phyloP scores from a whole-genome alignment of 2,329 filamentous ascomycete species.

The Colletotrichum tofieldiae region DNA sequence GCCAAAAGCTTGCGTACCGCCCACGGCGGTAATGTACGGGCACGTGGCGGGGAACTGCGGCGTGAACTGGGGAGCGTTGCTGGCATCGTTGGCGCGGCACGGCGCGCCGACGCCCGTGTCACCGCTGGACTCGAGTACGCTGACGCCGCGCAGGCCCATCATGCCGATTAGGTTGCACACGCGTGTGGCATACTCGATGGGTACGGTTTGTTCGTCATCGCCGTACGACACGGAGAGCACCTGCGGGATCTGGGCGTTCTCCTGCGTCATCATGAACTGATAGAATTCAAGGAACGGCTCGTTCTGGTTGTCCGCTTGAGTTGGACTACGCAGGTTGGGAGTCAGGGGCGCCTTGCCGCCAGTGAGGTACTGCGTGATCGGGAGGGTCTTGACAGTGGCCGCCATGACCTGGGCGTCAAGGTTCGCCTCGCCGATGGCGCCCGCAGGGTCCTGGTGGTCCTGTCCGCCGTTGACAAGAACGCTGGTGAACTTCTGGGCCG shows the following conservation, averaged over 20 bases:
- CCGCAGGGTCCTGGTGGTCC: constrained; percentile 55
- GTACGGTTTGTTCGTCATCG: constrained; percentile 77
- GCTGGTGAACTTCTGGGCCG: constrained; percentile 61
- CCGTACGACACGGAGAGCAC: constrained; percentile 77
- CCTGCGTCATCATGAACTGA: constrained; percentile 68
- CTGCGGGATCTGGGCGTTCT: constrained; percentile 68
- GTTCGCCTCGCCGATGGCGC: constrained; percentile 67
- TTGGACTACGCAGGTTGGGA: constrained; percentile 46
- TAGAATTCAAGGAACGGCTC: constrained; percentile 80
- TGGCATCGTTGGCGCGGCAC: constrained; percentile 69
- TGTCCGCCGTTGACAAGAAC: constrained; percentile 57
- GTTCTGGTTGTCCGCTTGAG: constrained; percentile 65
- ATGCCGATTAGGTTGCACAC: constrained; percentile 75
- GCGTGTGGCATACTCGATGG: constrained; percentile 68
- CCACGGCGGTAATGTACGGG: constrained; percentile 72
- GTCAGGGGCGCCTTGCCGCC: constrained; percentile 51
- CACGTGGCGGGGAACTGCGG: constrained; percentile 53
- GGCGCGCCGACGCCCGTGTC: constrained; percentile 70
- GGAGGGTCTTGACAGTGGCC: constrained; percentile 62
- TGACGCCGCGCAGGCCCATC: constrained; percentile 75
- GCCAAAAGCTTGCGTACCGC: constrained; percentile 64
- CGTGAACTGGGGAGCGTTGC: constrained; percentile 41
- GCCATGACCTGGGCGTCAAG: constrained; percentile 77
- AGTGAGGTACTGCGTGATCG: constrained; percentile 48
- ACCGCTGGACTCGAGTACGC: constrained; percentile 74